Base-by-base conservation (phyloP, 1,284 basidiomycete species). In the Ceratobasidium papillatum region DNA sequence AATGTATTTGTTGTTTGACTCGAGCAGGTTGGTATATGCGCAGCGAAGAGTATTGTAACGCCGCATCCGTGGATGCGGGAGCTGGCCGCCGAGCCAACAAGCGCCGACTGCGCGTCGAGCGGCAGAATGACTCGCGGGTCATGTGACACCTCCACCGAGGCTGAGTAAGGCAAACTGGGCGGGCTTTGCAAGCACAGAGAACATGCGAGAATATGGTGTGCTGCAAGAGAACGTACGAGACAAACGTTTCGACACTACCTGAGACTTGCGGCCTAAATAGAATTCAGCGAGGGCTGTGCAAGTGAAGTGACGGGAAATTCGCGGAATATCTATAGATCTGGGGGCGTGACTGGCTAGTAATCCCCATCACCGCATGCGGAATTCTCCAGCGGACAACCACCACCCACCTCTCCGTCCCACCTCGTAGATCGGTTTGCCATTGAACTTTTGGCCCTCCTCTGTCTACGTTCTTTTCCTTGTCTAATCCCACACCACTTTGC, bases 351-450 rank as follows among this genome's bases (percentile, higher is more conserved):
- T 43, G 52, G 38, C 34, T 38, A 9, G 36, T 52, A 38, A 36
- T 34, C 19, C 64, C 36, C 66, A 58, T 69, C 43, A 27, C 22
- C 45, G 66, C 49, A 38, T 38, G 41, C n/a, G 47, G 51, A 49
- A 36, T 36, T 45, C 66, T 69, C 49, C 22, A 69, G 66, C 66
- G 66, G 66, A 69, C 66, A 30, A 69, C 66, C 66, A 69, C 66
- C 66, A 69, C 66, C 66, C 63, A 41, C 38, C 45, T 36, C 22
- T 45, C 63, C 47, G 63, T 19, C 43, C 63, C 22, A 22, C 61
- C 32, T 30, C n/a, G 43, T 45, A 65, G 49, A 68, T 36, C 32
- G 34, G 14, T n/a, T 59, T 34, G 56, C 56, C 56, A 59, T 22
- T 36, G 3, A 36, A 22, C 34, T 34, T 43, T 34, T 61, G 30